Base-by-base conservation (phyloP, 495 filamentous ascomycete species). In the Friedmanniomyces endolithicus region DNA sequence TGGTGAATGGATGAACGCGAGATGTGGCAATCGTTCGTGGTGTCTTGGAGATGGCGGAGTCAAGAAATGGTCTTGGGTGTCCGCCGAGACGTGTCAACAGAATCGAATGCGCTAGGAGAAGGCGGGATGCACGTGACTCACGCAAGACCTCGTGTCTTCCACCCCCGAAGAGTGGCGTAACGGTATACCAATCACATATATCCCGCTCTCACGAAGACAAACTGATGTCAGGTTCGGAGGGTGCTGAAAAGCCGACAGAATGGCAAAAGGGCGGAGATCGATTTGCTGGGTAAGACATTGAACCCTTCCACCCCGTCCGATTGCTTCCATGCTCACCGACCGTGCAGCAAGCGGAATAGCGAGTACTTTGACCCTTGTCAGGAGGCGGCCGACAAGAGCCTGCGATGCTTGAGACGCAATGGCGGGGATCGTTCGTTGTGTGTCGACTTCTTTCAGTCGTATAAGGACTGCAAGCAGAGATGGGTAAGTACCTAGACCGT, bases 281-380 rank as follows among this genome's bases (percentile, higher is more conserved):
- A 1, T 61, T 61, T 49, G 29, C 29, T 1, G 45, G 48, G 58
- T 61, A 49, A 1, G 27, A 31, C 3, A 31, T 2, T 6, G 11
- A 2, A 39, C 46, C 19, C 14, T 6, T 19, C n/a, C 20, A 19
- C 6, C 14, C 14, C 29, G 6, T 48, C 25, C 11, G 14, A 44
- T 39, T 24, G 40, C 16, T 23, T 33, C 29, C 45, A 20, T 19
- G 8, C 25, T 52, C 55, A 44, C 50, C 50, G 52, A 29, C 25
- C 17, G 34, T 25, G 20, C 60, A 95, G 90, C 60, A 97, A 97
- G 73, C 72, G 69, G 49, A 73, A 80, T 56, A 92, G 87, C 69
- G 80, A 94, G 67, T 96, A 82, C 70, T 87, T 87, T 63, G 90
- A 97, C 64, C 90, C 90, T 14, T 97, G 90, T 66, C 89, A 96